Evolutionary conservation across 257 asterid genomes (phyloP), one percentile per base, ranked within the genome.

Genomic region (Solanum ossicruentum): DNA sequence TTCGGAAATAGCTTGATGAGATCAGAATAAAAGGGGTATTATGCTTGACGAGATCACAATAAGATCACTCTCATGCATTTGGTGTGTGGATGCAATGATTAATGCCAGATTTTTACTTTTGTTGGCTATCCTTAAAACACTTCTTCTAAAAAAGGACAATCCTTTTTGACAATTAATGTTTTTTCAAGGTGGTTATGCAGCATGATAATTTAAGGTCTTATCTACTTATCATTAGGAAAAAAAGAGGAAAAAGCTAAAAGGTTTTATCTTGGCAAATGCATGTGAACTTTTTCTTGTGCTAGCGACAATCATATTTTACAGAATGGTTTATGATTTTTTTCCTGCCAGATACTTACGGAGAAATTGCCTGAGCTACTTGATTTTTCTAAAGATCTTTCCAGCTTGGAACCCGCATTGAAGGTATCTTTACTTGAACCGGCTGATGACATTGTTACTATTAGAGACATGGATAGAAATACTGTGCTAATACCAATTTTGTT

Each of bases 361-460:
- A 93, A 91, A 89, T 85, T 90, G 89, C 97, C 98, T 17, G 97
- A 91, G 87, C 91, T 95, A 78, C 49, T 94, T 52, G 94, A 94
- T 90, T 95, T 95, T 86, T 88, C 90, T 15, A 88, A 89, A 84
- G 98, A 93, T 85, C 93, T 95, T 73, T 66, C 21, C 82, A 89
- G 89, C 89, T 88, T 95, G 89, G 99, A 94, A 89, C 93, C 94
- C 49, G 93, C 98, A 84, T 82, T 92, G 84, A 95, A 92, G 99
- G 99, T 95, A 85, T 10, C 82, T 78, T 78, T 78, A 52, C 82
- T 26, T 78, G 65, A 78, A 52, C 82, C 26, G 8, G 1, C 82
- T 16, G 16, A 16, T 77, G 16, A 3, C 10, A 26, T 78, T 26
- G 28, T 52, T 77, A 23, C 26, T 78, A 16, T 52, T 78, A 51